Evolutionary conservation across 257 asterid species (phyloP).

Genomic region (Ligustrum vulgare): DNA sequence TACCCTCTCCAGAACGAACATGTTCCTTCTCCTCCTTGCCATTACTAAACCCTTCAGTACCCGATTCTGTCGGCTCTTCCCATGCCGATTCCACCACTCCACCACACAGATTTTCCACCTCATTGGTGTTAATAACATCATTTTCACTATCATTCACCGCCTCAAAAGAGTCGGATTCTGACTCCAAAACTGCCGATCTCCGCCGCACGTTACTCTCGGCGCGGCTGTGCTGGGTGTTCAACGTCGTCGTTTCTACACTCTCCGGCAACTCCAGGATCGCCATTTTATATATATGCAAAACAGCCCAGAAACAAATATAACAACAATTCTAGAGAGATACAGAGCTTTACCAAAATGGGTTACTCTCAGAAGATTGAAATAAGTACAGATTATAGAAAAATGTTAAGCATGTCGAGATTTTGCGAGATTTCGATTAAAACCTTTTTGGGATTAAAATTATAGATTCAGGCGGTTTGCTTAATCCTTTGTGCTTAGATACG

Average conservation of each 20-base stretch:
- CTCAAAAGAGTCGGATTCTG: constrained; percentile 31
- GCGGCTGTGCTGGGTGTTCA: too few species aligned
- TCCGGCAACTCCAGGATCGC: constrained; percentile 62
- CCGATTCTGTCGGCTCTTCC: constrained; percentile 31
- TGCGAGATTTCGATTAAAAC: background rate
- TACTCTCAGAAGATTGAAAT: background rate
- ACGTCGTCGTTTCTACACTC: constrained; percentile 28
- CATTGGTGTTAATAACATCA: constrained; percentile 23
- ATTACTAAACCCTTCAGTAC: constrained; percentile 25
- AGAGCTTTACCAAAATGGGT: background rate
- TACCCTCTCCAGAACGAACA: constrained; percentile 25
- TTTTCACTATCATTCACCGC: constrained; percentile 1
- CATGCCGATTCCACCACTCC: constrained; percentile 26
- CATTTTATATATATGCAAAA: constrained; percentile 27
- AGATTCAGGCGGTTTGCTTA: background rate
- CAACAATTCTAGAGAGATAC: background rate
- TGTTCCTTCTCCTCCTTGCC: constrained; percentile 36
- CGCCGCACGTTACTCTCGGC: constrained; percentile 40
- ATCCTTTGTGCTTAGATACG: background rate
- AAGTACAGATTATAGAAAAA: background rate
- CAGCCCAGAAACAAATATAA: background rate
- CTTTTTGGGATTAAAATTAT: background rate
- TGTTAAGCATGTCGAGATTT: background rate
- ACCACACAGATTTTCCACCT: constrained; percentile 22
- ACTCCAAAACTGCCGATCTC: constrained; percentile 36